Percentiles rank a stretch among this genome's conserved stretches.
Conservation (phyloP, 495 filamentous ascomycete genomes). For the Physcia stellaris region DNA sequence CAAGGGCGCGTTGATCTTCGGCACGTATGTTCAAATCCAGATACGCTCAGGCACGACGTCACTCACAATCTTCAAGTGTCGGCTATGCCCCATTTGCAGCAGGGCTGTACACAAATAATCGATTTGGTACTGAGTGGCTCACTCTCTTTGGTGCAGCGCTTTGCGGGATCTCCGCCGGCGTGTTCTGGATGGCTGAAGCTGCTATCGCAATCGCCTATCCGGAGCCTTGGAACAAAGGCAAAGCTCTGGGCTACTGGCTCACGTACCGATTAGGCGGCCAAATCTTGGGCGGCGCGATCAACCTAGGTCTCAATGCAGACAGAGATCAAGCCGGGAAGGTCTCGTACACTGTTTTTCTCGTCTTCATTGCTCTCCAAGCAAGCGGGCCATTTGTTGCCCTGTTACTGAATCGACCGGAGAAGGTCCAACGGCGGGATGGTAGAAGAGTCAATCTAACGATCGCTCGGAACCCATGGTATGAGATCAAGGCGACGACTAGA, state of each 20-base stretch:
- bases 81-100: constrained; percentile 54
- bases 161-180: constrained; percentile 49
- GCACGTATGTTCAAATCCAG: too few species aligned
- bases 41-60: too few species aligned
- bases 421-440: constrained; percentile 45
- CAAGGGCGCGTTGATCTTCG: constrained; percentile 48
- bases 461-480: too few species aligned
- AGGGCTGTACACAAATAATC: constrained; percentile 53
- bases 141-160: constrained; percentile 48
- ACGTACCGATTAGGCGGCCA: constrained; percentile 47
- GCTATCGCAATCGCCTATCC: constrained; percentile 48
- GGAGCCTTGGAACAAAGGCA: constrained; percentile 49
- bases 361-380: too few species aligned
- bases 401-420: constrained; percentile 34
- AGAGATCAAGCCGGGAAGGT: constrained; percentile 41
- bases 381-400: constrained; percentile 40
- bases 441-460: constrained; percentile 31
- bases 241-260: constrained; percentile 48
- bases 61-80: too few species aligned
- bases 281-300: constrained; percentile 51
- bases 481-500: too few species aligned
- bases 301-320: constrained; percentile 44
- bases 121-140: constrained; percentile 48
- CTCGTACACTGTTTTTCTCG: constrained; percentile 43
- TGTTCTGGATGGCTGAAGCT: constrained; percentile 56